phyloP scores from a whole-genome alignment of 1,284 basidiomycete species.

The Tilletia walkeri region DNA sequence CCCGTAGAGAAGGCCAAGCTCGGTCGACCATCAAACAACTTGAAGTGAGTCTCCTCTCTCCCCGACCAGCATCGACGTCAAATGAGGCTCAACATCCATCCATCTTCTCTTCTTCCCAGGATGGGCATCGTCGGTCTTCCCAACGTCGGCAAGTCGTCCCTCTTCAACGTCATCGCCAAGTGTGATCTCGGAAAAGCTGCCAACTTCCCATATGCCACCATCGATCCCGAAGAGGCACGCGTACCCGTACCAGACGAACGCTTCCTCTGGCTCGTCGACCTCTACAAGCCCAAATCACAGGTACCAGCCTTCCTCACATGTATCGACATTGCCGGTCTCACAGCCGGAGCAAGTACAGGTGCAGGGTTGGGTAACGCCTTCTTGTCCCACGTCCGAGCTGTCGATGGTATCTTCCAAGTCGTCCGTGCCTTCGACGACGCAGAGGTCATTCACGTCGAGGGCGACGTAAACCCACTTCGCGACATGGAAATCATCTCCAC shows the following conservation, averaged over 20 bases:
- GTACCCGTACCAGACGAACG: slow-evolving; percentile 94
- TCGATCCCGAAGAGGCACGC: slow-evolving; percentile 68
- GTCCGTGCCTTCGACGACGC: slow-evolving; percentile 97
- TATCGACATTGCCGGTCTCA: slow-evolving; percentile 98
- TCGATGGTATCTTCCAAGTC: slow-evolving; percentile 99
- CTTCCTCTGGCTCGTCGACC: slow-evolving; percentile 87
- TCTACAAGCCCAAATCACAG: slow-evolving; percentile 84
- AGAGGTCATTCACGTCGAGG: slow-evolving; percentile 98
- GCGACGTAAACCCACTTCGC: slow-evolving; percentile 89
- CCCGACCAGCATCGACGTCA: neutral
- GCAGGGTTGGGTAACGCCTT: slow-evolving; percentile 98
- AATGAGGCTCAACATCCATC: too few relatives aligned
- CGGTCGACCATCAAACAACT: slow-evolving; percentile 54
- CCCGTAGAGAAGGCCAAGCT: slow-evolving; percentile 47
- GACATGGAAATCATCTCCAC: slow-evolving; percentile 98
- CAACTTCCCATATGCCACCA: slow-evolving; percentile 98
- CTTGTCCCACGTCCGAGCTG: slow-evolving; percentile 93
- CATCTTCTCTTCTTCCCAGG: neutral
- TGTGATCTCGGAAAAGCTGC: slow-evolving; percentile 86
- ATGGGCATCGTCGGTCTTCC: slow-evolving; percentile 56
- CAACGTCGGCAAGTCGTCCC: slow-evolving; percentile 54
- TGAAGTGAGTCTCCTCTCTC: slow-evolving; percentile 30
- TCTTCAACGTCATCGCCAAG: slow-evolving; percentile 83
- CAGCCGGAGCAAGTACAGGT: slow-evolving; percentile 92
- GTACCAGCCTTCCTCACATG: slow-evolving; percentile 95